Evolutionary conservation across 2,329 filamentous ascomycete genomes (phyloP), one percentile per base, ranked within the genome.

Genomic region (Penicillium corylophilum): DNA sequence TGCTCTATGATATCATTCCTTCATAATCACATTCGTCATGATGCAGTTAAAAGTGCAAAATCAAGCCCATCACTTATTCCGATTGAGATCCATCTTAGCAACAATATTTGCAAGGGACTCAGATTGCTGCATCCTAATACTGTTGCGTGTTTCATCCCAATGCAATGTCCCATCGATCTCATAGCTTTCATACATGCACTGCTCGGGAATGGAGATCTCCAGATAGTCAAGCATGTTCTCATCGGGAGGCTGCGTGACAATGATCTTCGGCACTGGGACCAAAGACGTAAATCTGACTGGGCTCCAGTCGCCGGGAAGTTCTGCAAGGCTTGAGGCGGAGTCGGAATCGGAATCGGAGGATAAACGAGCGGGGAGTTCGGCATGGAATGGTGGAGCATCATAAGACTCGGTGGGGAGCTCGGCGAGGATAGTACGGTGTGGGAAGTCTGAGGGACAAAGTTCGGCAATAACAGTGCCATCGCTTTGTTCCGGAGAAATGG

Each of bases 141-240:
- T 46, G 29, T 51, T 46, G 10, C 50, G 45, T 16, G 53, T 54
- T 35, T 56, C 39, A 13, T 54, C 50, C 57, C 61, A 59, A 29
- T 44, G 40, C 29, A 61, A 23, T n/a, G 55, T 50, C 12, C 61
- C 51, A 39, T 56, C 53, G 29, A 62, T 47, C 28, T 58, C 57
- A 16, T 48, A 38, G 6, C 20, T 44, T 16, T 53, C 53, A 40
- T 51, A 18, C 3, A 15, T 46, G 10, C 9, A 7, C 10, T 48
- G 23, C 3, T 45, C 38, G 8, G 39, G 42, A 15, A 44, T 38
- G 20, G 42, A 44, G 28, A 28, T 51, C 39, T 39, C 47, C 5
- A 29, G 13, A 8, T 50, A 38, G 10, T 44, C 42, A 23, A 35
- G 24, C 1, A 35, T 51, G 13, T 48, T 38, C 12, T 50, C 50